Evolutionary conservation across 495 filamentous ascomycete species (phyloP).

Genomic region (Podospora conica): DNA sequence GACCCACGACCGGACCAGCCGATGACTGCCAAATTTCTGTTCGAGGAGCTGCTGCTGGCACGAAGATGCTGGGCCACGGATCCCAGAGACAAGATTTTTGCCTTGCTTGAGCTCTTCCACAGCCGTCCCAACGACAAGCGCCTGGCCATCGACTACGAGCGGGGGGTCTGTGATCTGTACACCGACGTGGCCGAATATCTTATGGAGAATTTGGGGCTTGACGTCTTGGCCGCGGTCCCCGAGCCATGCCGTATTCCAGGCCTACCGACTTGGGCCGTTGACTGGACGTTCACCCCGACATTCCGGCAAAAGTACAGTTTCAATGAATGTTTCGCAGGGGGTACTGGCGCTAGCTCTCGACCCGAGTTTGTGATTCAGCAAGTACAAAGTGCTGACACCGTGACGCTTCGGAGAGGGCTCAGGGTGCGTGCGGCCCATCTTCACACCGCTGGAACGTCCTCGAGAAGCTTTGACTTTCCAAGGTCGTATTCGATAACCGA

Average conservation of each 20-base stretch:
- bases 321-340: not conserved
- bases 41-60: not conserved
- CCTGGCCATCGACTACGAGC: not conserved
- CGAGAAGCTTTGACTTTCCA: not conserved
- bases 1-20: not conserved
- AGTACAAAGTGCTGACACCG: too few species aligned
- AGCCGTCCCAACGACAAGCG: not conserved
- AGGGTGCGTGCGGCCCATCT: not conserved
- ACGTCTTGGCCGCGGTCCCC: not conserved
- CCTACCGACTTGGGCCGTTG: not conserved
- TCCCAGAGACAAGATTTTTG: not conserved
- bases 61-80: not conserved
- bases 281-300: not conserved
- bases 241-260: not conserved
- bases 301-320: not conserved
- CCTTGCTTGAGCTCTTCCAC: not conserved
- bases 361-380: too few species aligned
- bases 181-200: not conserved
- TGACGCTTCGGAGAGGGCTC: not conserved
- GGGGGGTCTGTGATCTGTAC: not conserved
- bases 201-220: not conserved
- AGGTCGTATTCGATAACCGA: too few species aligned
- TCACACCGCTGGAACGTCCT: not conserved
- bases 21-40: not conserved
- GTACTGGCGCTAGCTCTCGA: too few species aligned